These are phyloP conservation scores for Neophaeococcomyces aloes DNA, from an alignment of 2,329 filamentous ascomycete species.

Conservation along the genomic window DNA sequence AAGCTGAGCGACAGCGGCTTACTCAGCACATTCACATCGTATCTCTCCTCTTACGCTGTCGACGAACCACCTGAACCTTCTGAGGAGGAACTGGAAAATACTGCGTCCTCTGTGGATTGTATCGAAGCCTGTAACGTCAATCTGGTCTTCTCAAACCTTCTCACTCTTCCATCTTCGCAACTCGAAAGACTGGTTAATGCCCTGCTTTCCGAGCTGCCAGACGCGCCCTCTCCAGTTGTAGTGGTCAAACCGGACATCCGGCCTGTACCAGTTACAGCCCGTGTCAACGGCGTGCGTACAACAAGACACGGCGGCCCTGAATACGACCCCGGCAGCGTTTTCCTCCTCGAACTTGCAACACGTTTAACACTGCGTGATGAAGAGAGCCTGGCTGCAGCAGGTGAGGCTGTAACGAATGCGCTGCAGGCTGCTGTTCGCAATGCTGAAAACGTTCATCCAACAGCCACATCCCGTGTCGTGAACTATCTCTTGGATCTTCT, in stretches of 20 bases:
- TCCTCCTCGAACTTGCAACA: conserved; percentile 84
- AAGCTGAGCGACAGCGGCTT: conserved; percentile 71
- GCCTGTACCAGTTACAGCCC: conserved; percentile 48
- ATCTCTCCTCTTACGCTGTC: conserved; percentile 96
- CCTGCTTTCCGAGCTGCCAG: conserved; percentile 73
- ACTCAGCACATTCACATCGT: conserved; percentile 89
- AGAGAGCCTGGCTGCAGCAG: conserved; percentile 60
- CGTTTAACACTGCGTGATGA: conserved; percentile 66
- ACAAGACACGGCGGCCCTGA: conserved; percentile 44
- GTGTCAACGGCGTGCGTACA: conserved; percentile 49
- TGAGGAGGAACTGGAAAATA: conserved; percentile 93
- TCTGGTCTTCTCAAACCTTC: conserved; percentile 71
- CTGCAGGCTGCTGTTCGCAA: conserved; percentile 76
- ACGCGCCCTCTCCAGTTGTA: conserved; percentile 68
- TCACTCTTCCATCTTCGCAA: conserved; percentile 52
- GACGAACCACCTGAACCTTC: conserved; percentile 96
- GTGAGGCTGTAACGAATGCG: conserved; percentile 67
- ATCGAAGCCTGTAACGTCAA: conserved; percentile 80
- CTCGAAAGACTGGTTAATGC: conserved; percentile 57
- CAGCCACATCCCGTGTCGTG: conserved; percentile 71
- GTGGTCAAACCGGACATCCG: conserved; percentile 73
- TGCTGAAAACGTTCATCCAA: conserved; percentile 64
- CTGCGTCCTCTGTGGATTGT: conserved; percentile 86
- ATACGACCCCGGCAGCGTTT: conserved; percentile 81
- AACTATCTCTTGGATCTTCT: conserved; percentile 80